Conservation (phyloP, 441 rosid species). For the Francoa sonchifolia region DNA sequence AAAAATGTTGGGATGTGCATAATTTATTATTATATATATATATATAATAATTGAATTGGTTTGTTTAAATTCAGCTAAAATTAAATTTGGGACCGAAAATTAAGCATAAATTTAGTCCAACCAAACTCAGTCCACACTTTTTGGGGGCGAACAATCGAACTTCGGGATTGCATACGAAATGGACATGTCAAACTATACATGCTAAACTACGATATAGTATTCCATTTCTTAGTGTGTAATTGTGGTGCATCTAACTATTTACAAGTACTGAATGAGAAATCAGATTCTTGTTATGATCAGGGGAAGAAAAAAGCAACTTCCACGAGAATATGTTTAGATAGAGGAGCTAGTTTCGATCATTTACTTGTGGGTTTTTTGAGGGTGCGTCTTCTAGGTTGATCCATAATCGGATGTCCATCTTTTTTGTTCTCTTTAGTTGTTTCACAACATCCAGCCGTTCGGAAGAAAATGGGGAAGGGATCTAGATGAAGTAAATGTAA, state of each 20-base stretch:
- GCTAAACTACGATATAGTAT: neutral
- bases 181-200: neutral
- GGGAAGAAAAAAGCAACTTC: neutral
- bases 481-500: conserved; percentile 19
- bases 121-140: too few relatives aligned
- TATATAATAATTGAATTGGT: too few relatives aligned
- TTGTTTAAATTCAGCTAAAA: too few relatives aligned
- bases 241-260: neutral
- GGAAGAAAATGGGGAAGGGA: conserved; percentile 55
- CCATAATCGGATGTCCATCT: conserved; percentile 35
- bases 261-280: neutral
- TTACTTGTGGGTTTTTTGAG: conserved; percentile 5
- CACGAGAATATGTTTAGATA: too few relatives aligned
- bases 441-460: conserved; percentile 45
- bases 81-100: too few relatives aligned
- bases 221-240: neutral
- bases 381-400: conserved; percentile 33
- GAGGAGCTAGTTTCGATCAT: too few relatives aligned
- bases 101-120: too few relatives aligned
- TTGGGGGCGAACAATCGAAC: too few relatives aligned
- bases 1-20: too few relatives aligned
- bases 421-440: conserved; percentile 46
- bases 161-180: too few relatives aligned
- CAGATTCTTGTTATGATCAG: neutral
- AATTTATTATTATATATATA: too few relatives aligned